Conservation (phyloP, 2,329 filamentous ascomycete genomes). For the Talaromyces marneffei region DNA sequence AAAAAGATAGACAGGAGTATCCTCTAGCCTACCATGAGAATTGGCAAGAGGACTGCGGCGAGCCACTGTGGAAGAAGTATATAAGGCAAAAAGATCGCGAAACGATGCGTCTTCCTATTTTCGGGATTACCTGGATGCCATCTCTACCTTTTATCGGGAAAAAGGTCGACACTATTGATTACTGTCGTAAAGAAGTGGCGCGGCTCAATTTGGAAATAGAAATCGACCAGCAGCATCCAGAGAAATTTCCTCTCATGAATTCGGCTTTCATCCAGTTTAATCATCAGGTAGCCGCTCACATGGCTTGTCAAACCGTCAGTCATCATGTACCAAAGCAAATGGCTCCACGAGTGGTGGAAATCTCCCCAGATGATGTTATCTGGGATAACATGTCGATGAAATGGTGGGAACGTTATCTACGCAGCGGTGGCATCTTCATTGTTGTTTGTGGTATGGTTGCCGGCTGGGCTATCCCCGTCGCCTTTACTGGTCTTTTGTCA, state of each 20-base stretch:
- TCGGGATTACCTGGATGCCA: conserved; percentile 63
- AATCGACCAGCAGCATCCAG: conserved; percentile 75
- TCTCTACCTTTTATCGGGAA: conserved; percentile 72
- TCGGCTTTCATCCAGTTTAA: conserved; percentile 99
- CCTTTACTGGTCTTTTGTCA: conserved; percentile 76
- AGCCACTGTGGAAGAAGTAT: conserved; percentile 75
- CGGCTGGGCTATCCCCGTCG: conserved; percentile 85
- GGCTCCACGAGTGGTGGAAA: conserved; percentile 86
- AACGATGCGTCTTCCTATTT: conserved; percentile 68
- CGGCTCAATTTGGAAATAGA: conserved; percentile 89
- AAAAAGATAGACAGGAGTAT: conserved; percentile 45
- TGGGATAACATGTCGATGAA: conserved; percentile 97
- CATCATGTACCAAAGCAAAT: conserved; percentile 92
- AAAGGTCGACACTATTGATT: conserved; percentile 93
- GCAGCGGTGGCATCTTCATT: conserved; percentile 59
- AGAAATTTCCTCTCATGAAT: conserved; percentile 86
- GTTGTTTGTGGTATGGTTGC: conserved; percentile 71
- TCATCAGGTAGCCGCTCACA: conserved; percentile 92
- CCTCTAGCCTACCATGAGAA: conserved; percentile 58
- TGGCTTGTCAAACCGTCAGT: conserved; percentile 89
- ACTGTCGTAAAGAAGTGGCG: conserved; percentile 80
- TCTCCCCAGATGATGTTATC: conserved; percentile 83
- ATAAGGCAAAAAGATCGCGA: conserved; percentile 75
- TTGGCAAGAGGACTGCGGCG: conserved; percentile 56
- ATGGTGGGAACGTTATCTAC: conserved; percentile 86